These are phyloP conservation scores for Pecoramyces ruminantium DNA, from an alignment of 192 early-diverging fungal genomes.

Conservation along the genomic window DNA sequence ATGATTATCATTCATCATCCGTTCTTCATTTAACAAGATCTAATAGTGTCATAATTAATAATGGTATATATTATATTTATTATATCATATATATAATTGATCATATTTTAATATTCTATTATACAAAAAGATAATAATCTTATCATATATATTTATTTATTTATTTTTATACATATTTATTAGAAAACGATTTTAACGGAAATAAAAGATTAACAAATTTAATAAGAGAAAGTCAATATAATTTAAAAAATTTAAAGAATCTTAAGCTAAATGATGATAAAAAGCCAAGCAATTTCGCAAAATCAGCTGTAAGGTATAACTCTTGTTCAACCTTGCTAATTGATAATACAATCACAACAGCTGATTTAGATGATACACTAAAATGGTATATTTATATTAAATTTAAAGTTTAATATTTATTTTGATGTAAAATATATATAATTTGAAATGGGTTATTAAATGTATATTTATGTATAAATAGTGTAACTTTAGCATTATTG, in stretches of 20 bases:
- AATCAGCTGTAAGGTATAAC: not conserved
- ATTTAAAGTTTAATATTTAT: too few species aligned
- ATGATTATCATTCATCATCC: not conserved
- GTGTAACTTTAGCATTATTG: conserved; percentile 8
- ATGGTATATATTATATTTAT: too few species aligned
- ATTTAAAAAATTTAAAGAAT: not conserved
- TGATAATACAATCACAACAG: conserved; percentile 25
- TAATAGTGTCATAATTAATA: not conserved
- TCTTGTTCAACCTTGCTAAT: conserved; percentile 27
- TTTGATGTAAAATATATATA: not conserved
- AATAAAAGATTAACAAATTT: not conserved
- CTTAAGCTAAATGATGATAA: not conserved
- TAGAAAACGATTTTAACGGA: not conserved
- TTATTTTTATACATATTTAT: too few species aligned
- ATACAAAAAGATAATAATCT: too few species aligned
- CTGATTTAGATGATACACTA: conserved; percentile 25
- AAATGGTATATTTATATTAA: conserved; percentile 14
- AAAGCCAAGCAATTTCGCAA: not conserved
- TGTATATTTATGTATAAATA: not conserved
- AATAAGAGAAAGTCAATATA: not conserved
- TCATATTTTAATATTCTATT: too few species aligned
- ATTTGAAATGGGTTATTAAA: not conserved
- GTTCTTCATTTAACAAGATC: not conserved
- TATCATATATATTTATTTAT: too few species aligned
- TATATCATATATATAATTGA: too few species aligned